A percentile compares a stretch with the other conserved stretches of the same genome.
phyloP scores from a whole-genome alignment of 2,329 filamentous ascomycete species.

The Alternaria panax region DNA sequence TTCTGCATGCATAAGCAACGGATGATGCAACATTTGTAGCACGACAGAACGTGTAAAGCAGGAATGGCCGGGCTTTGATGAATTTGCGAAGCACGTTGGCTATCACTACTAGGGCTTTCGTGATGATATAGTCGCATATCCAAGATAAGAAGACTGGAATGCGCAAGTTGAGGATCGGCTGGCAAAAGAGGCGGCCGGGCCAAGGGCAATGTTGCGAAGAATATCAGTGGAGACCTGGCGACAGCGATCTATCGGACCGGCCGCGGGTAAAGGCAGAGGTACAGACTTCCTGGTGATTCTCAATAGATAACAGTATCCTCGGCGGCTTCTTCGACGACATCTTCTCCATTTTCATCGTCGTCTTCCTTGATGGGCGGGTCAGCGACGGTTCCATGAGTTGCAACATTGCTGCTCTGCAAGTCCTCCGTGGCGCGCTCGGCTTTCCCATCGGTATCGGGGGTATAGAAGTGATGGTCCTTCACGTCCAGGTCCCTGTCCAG shows the following conservation, averaged over 20 bases:
- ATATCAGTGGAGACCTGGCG: not conserved
- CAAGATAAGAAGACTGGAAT: not conserved
- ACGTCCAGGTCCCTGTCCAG: constrained; percentile 37
- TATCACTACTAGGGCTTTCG: not conserved
- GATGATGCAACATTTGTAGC: not conserved
- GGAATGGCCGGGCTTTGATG: not conserved
- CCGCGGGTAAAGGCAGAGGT: not conserved
- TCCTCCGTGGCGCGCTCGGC: constrained; percentile 22
- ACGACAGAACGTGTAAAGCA: not conserved
- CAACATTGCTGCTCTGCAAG: constrained; percentile 25
- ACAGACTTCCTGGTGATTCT: constrained; percentile 30
- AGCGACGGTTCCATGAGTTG: constrained; percentile 37
- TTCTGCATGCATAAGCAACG: not conserved
- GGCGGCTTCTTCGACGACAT: constrained; percentile 77
- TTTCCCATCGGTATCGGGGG: constrained; percentile 26
- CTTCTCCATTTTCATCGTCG: constrained; percentile 75
- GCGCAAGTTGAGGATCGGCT: not conserved
- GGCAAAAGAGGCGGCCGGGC: not conserved
- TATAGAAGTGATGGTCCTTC: constrained; percentile 33
- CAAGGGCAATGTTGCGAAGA: not conserved
- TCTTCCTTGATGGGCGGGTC: constrained; percentile 53
- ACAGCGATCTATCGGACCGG: constrained; percentile 1
- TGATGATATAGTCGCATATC: not conserved
- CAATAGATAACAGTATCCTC: constrained; percentile 94
- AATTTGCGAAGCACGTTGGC: not conserved